Evolutionary conservation across 257 asterid genomes (phyloP).

Genomic region (Pogostemon cablin): DNA sequence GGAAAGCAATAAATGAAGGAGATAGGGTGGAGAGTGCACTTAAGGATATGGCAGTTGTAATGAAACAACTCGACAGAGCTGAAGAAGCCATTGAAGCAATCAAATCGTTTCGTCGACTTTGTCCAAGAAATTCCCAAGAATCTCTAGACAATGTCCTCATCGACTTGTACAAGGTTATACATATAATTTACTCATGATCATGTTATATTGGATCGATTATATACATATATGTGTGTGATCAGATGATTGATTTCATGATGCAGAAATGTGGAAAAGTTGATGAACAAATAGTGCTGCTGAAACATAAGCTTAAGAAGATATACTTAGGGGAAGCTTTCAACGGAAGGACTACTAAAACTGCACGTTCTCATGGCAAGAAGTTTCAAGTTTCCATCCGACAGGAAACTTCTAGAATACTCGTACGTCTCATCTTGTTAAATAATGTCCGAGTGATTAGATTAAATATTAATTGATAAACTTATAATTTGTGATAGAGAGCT

Average conservation of each 20-base stretch:
- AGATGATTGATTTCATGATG: conserved; percentile 9
- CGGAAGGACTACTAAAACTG: conserved; percentile 84
- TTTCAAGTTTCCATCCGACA: conserved; percentile 79
- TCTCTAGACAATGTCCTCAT: conserved; percentile 81
- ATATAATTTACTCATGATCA: too few species aligned
- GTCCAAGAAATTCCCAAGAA: conserved; percentile 66
- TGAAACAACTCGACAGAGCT: conserved; percentile 72
- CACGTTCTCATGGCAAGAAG: conserved; percentile 89
- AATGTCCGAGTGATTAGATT: too few species aligned
- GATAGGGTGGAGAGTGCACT: conserved; percentile 83
- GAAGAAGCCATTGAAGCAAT: conserved; percentile 81
- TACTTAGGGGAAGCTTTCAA: conserved; percentile 83
- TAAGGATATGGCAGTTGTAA: conserved; percentile 82
- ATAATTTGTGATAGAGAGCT: too few species aligned
- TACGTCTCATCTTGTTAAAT: neutral
- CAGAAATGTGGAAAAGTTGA: conserved; percentile 87
- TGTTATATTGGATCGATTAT: neutral
- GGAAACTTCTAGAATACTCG: conserved; percentile 78
- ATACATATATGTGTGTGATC: neutral
- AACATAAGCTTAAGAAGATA: conserved; percentile 72
- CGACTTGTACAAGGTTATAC: conserved; percentile 68
- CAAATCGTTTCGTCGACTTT: conserved; percentile 58
- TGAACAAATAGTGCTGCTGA: conserved; percentile 74
- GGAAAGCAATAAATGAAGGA: conserved; percentile 77
- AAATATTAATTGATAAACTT: too few species aligned